phyloP scores from a whole-genome alignment of 345 rosid genomes.

The Heritiera fomes region DNA sequence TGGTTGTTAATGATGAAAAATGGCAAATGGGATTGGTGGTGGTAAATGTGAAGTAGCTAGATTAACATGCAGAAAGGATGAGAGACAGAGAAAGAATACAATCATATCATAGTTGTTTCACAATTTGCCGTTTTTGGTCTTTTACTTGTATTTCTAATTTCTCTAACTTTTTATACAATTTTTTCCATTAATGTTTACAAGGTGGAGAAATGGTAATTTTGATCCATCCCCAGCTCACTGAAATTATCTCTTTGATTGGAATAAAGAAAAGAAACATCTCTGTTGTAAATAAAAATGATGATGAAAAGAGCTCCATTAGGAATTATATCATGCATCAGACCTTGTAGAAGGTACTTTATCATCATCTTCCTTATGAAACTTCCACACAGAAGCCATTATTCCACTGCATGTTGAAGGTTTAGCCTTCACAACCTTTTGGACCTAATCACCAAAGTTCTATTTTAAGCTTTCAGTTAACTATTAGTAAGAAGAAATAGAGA shows the following conservation, averaged over 20 bases:
- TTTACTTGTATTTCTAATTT: not conserved
- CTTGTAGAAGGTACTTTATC: not conserved
- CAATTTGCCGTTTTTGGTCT: not conserved
- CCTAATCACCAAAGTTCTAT: conserved; percentile 19
- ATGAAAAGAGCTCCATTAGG: not conserved
- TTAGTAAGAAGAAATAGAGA: too few species aligned
- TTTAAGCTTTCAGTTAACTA: not conserved
- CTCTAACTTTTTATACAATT: not conserved
- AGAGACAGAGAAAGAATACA: not conserved
- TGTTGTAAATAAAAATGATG: not conserved
- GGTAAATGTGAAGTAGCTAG: not conserved
- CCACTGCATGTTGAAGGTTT: conserved; percentile 28
- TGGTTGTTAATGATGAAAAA: not conserved
- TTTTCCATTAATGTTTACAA: too few species aligned
- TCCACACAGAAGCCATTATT: conserved; percentile 48
- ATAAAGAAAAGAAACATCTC: not conserved
- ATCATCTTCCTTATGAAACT: conserved; percentile 39
- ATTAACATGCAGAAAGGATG: not conserved
- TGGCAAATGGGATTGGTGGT: not conserved
- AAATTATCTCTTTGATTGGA: not conserved
- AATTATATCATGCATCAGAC: not conserved
- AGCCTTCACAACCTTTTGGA: conserved; percentile 20
- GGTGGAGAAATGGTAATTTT: too few species aligned
- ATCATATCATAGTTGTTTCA: not conserved
- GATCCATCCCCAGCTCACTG: too few species aligned